These are phyloP conservation scores for Cyathus striatus DNA, from an alignment of 768 basidiomycete genomes.

Conservation along the genomic window DNA sequence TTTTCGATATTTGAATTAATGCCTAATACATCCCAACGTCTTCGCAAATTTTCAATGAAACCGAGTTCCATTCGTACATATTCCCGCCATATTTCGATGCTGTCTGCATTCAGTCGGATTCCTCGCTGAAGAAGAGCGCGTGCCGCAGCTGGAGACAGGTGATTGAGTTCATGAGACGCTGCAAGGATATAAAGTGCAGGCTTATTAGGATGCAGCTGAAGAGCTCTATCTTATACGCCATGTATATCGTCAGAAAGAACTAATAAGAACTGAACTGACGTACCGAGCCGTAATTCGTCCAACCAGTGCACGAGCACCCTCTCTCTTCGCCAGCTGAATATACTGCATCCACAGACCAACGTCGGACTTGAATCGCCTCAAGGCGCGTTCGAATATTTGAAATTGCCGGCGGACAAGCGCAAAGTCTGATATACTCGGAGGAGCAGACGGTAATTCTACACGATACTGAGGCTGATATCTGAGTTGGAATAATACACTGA, in stretches of 20 bases:
- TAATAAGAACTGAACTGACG: constrained; percentile 13
- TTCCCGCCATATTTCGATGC: constrained; percentile 79
- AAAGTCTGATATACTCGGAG: constrained; percentile 75
- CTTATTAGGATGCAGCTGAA: constrained; percentile 81
- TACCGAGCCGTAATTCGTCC: constrained; percentile 81
- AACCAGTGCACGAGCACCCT: constrained; percentile 74
- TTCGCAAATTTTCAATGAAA: constrained; percentile 73
- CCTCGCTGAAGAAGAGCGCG: constrained; percentile 84
- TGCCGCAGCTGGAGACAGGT: constrained; percentile 71
- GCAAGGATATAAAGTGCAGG: constrained; percentile 80
- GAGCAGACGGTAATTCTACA: constrained; percentile 36
- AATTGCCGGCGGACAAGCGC: constrained; percentile 82
- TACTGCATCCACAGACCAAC: constrained; percentile 88
- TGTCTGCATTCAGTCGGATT: constrained; percentile 69
- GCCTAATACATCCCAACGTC: constrained; percentile 79
- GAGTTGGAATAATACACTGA: neutral
- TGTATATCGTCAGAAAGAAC: neutral
- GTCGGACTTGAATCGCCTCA: constrained; percentile 85
- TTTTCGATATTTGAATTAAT: constrained; percentile 31
- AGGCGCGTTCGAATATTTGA: constrained; percentile 86
- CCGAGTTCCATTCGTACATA: constrained; percentile 89
- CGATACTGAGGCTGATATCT: neutral
- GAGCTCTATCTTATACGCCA: constrained; percentile 47
- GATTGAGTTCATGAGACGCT: constrained; percentile 76
- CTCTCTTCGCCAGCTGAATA: constrained; percentile 75